Evolutionary conservation across 2,329 filamentous ascomycete species (phyloP), one percentile per base, ranked within the genome.

Genomic region (Mycosphaerella sp.): DNA sequence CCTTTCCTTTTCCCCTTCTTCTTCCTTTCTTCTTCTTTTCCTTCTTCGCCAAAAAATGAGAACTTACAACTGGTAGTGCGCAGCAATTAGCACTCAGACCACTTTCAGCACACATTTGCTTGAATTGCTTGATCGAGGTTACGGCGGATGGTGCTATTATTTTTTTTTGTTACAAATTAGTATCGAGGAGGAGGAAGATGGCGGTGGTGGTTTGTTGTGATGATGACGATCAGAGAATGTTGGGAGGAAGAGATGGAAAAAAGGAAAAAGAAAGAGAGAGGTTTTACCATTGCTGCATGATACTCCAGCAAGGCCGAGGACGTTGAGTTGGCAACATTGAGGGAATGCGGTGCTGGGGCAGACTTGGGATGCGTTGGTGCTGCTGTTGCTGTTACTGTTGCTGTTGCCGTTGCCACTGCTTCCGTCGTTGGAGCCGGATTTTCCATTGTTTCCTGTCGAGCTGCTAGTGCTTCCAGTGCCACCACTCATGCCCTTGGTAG

Each of bases 241-340:
- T 17, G 14, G 14, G 14, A 17, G 14, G 14, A 26, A 26, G 26
- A 26, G 26, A 4, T 6, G 41, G 36, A 41, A 0, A 5, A 2
- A 3, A 6, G n/a, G 10, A n/a, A 2, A 17, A n/a, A 11, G 34
- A 8, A 8, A 2, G 31, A 21, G 17, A n/a, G 10, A n/a, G 6
- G 3, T 29, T 7, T 14, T 40, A 51, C 42, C 48, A 32, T 51
- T 51, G 42, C 31, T 11, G 34, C 48, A 51, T 14, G 29, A n/a
- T 7, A 51, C 11, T 21, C 48, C 48, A 29, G 32, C 14, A 14
- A 51, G 12, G 11, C 48, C 48, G 7, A 51, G 41, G 7, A 51
- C 48, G 23, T 51, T 51, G 48, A 23, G n/a, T 21, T 38, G 31
- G 48, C 48, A 51, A 32, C 48, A 51, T n/a, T 45, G 48, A 26